These are phyloP conservation scores for Solanum tarijense DNA, from an alignment of 257 asterid species.

Conservation along the genomic window DNA sequence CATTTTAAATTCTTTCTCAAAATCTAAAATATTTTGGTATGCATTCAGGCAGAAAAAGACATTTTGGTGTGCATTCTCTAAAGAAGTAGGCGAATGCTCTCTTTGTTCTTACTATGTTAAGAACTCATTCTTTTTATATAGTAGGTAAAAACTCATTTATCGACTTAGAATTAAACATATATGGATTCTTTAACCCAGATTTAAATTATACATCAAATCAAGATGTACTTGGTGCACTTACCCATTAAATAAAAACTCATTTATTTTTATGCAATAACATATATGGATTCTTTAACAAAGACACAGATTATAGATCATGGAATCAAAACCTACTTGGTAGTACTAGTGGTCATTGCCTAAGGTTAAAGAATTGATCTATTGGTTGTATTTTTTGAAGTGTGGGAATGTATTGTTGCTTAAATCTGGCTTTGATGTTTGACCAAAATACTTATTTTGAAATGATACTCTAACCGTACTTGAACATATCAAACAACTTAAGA, in stretches of 20 bases:
- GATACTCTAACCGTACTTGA: not conserved
- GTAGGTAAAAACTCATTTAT: not conserved
- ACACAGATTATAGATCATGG: not conserved
- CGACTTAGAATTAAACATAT: not conserved
- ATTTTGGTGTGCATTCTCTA: not conserved
- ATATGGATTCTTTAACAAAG: not conserved
- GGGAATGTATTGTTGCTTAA: not conserved
- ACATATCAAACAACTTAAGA: not conserved
- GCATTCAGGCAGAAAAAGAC: not conserved
- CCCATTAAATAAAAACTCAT: not conserved
- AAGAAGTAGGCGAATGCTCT: not conserved
- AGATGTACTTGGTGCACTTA: not conserved
- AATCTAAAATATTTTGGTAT: not conserved
- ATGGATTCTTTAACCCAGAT: not conserved
- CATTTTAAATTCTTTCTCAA: not conserved
- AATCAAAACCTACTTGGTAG: not conserved
- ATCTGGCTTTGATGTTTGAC: not conserved
- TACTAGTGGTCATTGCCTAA: not conserved
- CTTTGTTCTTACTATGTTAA: not conserved
- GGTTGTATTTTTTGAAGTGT: not conserved
- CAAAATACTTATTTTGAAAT: not conserved
- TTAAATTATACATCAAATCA: not conserved
- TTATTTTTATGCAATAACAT: not conserved
- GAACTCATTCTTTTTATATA: not conserved
- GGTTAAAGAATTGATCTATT: not conserved